Conservation (phyloP, 177 flowering plant genomes). For the Telopea speciosissima region DNA sequence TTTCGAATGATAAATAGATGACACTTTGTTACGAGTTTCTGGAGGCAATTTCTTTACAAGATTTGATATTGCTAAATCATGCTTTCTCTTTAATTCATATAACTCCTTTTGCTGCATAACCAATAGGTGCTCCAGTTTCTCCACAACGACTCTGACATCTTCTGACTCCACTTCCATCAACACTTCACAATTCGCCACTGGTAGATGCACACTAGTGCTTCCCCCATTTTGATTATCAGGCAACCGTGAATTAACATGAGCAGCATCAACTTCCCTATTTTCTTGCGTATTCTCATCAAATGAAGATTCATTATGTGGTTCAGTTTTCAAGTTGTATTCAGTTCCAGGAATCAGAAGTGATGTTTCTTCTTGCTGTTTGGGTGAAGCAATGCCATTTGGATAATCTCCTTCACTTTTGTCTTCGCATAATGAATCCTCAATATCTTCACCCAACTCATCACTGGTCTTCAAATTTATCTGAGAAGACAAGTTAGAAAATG, state of each 20-base stretch:
- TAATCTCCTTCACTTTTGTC: constrained; percentile 6
- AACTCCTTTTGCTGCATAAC: constrained; percentile 51
- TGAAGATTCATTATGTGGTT: neutral
- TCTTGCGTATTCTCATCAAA: neutral
- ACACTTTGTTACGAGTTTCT: constrained; percentile 32
- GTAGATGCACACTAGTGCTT: neutral
- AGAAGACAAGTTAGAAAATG: constrained; percentile 27
- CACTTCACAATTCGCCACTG: constrained; percentile 6
- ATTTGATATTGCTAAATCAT: constrained; percentile 36
- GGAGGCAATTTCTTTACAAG: constrained; percentile 47
- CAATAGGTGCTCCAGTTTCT: constrained; percentile 50
- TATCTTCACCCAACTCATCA: constrained; percentile 18
- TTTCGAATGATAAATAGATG: constrained; percentile 25
- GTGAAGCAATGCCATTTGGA: constrained; percentile 12
- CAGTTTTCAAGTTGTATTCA: neutral
- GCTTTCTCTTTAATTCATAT: constrained; percentile 49
- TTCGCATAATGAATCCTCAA: constrained; percentile 12
- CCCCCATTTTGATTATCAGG: constrained; percentile 7
- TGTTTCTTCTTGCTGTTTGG: neutral
- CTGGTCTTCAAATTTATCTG: constrained; percentile 9
- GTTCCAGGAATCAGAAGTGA: neutral
- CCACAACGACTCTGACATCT: constrained; percentile 26
- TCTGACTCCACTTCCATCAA: constrained; percentile 18
- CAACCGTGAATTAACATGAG: neutral
- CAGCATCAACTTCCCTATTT: constrained; percentile 2